Evolutionary conservation across 768 basidiomycete species (phyloP), one percentile per base, ranked within the genome.

Genomic region (Russula olivacea): DNA sequence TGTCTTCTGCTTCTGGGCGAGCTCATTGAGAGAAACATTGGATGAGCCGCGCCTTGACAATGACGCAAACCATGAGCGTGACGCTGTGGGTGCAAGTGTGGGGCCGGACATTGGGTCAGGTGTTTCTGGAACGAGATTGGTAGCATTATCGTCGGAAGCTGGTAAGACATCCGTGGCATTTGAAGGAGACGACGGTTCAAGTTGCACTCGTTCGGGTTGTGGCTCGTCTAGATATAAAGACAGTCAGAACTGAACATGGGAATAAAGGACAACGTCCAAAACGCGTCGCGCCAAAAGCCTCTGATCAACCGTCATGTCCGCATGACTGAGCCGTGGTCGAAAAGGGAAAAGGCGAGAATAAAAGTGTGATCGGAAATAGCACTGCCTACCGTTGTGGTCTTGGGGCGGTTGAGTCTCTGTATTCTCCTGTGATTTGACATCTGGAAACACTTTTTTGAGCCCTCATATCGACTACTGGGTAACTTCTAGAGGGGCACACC

Each of bases 51-150:
- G 58, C 30, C 49, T 28, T 12, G 63, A 64, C 23, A 64, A 47
- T 19, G 63, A 60, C 3, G 63, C 63, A 49, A 64, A 41, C 63
- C 63, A 64, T 6, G 58, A 60, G 41, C 63, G 63, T 55, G 58
- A 34, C 34, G n/a, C n/a, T n/a, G n/a, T 55, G 63, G 63, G 54
- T 21, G 12, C 19, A 8, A 25, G 54, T 49, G 52, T 25, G 30
- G 36, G 19, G 25, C 12, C 15, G 15, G 47, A 23, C 23, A 21
- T 28, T n/a, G 45, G 43, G 4, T 34, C 40, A 30, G 38, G 38
- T 43, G 38, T 14, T 23, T 38, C 63, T 38, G 54, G 30, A 28
- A 36, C 28, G 9, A 36, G 23, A 32, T 30, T 49, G 41, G 51
- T 30, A 19, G 15, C 8, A 25, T 54, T 21, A 9, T 25, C 21